Conservation (phyloP, 2,329 filamentous ascomycete species). For the Penicillium digitatum region DNA sequence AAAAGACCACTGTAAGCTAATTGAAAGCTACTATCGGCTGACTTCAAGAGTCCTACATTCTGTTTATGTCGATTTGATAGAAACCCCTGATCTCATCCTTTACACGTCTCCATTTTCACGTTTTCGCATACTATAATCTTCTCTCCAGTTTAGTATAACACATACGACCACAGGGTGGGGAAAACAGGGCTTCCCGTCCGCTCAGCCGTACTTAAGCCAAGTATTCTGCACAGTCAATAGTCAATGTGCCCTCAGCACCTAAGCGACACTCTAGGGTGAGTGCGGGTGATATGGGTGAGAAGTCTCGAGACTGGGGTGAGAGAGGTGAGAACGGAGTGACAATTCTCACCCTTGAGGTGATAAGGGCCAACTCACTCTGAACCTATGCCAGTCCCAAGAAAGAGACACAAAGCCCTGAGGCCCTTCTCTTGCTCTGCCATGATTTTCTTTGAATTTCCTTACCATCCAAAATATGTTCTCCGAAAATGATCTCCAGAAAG, state of each 20-base stretch:
- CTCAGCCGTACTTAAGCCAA: no score
- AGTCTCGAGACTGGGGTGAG: not conserved
- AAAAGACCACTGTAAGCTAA: no score
- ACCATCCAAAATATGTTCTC: not conserved
- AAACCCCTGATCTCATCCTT: no score
- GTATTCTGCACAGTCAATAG: not conserved
- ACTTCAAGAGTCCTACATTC: no score
- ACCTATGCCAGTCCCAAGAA: not conserved
- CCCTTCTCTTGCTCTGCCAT: not conserved
- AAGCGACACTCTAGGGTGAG: not conserved
- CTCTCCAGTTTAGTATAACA: no score
- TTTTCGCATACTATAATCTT: no score
- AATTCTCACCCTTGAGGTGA: not conserved
- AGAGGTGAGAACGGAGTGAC: not conserved
- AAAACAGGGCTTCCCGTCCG: no score
- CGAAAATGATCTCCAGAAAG: not conserved
- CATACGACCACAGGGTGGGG: no score
- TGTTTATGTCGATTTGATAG: no score
- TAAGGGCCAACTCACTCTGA: not conserved
- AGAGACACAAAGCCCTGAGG: not conserved
- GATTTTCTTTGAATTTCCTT: not conserved
- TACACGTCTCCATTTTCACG: no score
- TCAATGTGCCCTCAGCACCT: not conserved
- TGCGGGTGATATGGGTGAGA: not conserved
- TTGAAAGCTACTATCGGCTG: no score